phyloP scores from a whole-genome alignment of 805 yeast species.

The Wickerhamiella dianesei region DNA sequence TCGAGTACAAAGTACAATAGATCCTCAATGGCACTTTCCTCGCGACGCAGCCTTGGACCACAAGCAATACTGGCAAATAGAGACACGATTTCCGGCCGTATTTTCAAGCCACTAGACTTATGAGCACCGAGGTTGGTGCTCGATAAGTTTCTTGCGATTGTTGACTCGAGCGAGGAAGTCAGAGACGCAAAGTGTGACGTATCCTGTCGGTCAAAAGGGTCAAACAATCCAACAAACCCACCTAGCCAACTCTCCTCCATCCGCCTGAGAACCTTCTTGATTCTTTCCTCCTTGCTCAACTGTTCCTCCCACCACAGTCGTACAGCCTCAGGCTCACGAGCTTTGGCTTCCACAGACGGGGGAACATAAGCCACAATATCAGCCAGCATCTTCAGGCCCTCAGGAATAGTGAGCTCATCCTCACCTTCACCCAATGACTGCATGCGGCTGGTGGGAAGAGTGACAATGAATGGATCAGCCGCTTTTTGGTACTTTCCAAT shows the following conservation, averaged over 20 bases:
- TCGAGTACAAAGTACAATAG: constrained; percentile 50
- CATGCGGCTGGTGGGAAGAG: background rate
- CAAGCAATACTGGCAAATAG: background rate
- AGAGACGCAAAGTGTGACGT: constrained; percentile 25
- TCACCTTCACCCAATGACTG: background rate
- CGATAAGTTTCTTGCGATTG: constrained; percentile 21
- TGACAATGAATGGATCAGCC: background rate
- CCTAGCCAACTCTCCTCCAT: constrained; percentile 65
- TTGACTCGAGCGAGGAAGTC: constrained; percentile 31
- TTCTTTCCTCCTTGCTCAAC: constrained; percentile 42
- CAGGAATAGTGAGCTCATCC: background rate
- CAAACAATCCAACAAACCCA: constrained; percentile 57
- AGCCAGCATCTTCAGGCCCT: background rate
- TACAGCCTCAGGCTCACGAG: background rate
- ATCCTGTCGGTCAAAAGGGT: constrained; percentile 23
- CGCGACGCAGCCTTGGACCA: constrained; percentile 20
- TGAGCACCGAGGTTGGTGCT: background rate
- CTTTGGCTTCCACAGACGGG: background rate
- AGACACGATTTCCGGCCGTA: constrained; percentile 18
- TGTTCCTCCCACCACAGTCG: constrained; percentile 69
- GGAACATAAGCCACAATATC: background rate
- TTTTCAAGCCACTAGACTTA: constrained; percentile 34
- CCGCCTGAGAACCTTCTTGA: constrained; percentile 39
- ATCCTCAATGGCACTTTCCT: constrained; percentile 35
- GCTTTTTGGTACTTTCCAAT: background rate